Evolutionary conservation across 306 rosid genomes (phyloP), one percentile per base, ranked within the genome.

Genomic region (Amphicarpaea edgeworthii): DNA sequence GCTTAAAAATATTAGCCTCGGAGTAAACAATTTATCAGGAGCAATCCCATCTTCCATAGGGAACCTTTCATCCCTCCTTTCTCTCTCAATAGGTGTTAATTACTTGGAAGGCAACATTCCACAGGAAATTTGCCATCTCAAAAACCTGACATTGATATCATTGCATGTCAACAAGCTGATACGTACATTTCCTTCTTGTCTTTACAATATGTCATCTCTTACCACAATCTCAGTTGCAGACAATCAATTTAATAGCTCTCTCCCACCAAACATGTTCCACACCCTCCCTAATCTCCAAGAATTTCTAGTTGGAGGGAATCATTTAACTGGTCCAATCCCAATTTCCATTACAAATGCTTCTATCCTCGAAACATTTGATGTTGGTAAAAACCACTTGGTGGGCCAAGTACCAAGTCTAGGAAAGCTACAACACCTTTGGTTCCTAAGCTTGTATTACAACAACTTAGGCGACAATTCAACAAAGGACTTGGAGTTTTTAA

Each of bases 181-280:
- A 2, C 76, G 89, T 75, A 57, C 38, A 37, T 28, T 83, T 60
- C 84, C 87, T 43, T 63, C 28, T 16, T 68, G 79, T 47, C 64
- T 85, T 53, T 83, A 17, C 50, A 87, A 85, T 21, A 78, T 79
- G 60, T 88, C 91, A 49, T 76, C 78, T 57, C 58, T 88, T 16
- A 8, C 1, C 1, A 0, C 0, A 3, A 8, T 83, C 5, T 14
- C 38, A 40, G 0, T 9, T 8, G 0, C 15, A 0, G 0, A 0
- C 3, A 83, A 83, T 49, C 42, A 12, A 37, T 42, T 84, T n/a
- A 58, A 23, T 63, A 84, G 84, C 21, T 82, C 75, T 66, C 77
- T 85, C 53, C 85, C 87, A 4, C 23, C 81, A 8, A n/a, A 50
- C 21, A 73, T 81, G 60, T 87, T 86, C 51, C 26, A 28, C n/a